A percentile compares a stretch with the other conserved stretches of the same genome.
Conservation (phyloP, 176 grass and related monocot genomes). For the Avena insularis region DNA sequence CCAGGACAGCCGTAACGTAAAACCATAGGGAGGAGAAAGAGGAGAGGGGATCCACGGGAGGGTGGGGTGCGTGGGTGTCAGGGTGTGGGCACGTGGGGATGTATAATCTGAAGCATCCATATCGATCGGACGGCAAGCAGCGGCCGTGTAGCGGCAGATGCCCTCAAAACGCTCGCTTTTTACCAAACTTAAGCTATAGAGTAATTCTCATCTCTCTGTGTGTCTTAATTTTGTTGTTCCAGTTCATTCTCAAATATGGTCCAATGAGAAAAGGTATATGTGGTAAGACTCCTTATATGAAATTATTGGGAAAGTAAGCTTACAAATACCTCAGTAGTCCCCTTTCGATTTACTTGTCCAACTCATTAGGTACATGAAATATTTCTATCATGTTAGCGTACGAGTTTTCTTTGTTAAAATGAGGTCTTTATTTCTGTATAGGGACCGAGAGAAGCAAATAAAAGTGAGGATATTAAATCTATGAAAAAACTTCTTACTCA, state of each 20-base stretch:
- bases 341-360: slow-evolving; percentile 4
- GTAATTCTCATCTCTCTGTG: too few relatives aligned
- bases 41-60: too few relatives aligned
- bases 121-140: too few relatives aligned
- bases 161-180: too few relatives aligned
- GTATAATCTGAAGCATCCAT: too few relatives aligned
- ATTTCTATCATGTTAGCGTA: not conserved
- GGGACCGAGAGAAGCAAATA: slow-evolving; percentile 95
- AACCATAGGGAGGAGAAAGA: too few relatives aligned
- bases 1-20: too few relatives aligned
- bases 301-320: slow-evolving; percentile 72
- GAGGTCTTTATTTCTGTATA: slow-evolving; percentile 41
- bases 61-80: too few relatives aligned
- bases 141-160: too few relatives aligned
- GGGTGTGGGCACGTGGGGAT: too few relatives aligned
- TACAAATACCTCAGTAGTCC: not conserved
- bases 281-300: slow-evolving; percentile 63
- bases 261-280: slow-evolving; percentile 57
- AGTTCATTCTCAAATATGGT: slow-evolving; percentile 41
- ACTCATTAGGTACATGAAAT: not conserved
- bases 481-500: slow-evolving; percentile 78
- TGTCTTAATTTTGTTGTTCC: too few relatives aligned
- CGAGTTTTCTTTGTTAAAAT: not conserved
- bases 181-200: too few relatives aligned
- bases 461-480: slow-evolving; percentile 64